Percentiles rank a stretch among this genome's conserved stretches.
Evolutionary conservation across 2,329 filamentous ascomycete species (phyloP).

Genomic region (Cadophora sp.): DNA sequence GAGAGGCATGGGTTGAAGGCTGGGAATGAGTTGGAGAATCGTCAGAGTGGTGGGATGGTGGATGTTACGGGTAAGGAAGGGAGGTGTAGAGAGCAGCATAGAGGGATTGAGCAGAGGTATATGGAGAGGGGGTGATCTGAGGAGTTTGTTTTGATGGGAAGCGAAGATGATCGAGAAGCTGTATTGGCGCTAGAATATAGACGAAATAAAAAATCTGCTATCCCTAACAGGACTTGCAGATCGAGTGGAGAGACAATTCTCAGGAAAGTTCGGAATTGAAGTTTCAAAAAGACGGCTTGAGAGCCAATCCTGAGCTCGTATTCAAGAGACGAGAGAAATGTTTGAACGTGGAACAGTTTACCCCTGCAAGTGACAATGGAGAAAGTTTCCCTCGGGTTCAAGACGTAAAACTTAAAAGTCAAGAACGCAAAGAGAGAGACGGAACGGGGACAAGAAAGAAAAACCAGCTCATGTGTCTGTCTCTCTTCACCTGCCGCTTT

Average conservation of each 20-base stretch:
- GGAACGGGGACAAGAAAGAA: background rate
- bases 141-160: too few species aligned
- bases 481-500: background rate
- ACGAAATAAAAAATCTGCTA: background rate
- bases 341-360: background rate
- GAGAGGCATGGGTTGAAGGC: constrained; percentile 33
- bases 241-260: background rate
- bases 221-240: background rate
- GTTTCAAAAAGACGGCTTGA: background rate
- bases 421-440: background rate
- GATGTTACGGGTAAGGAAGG: constrained; percentile 28
- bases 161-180: too few species aligned
- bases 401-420: too few species aligned
- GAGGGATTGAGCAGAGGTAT: constrained; percentile 31
- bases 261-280: background rate
- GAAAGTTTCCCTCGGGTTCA: background rate
- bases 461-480: background rate
- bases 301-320: background rate
- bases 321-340: background rate
- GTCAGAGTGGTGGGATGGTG: constrained; percentile 29
- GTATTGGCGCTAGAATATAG: too few species aligned
- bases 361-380: background rate
- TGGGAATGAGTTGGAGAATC: constrained; percentile 22
- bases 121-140: constrained; percentile 29
- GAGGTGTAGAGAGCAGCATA: constrained; percentile 11